These are phyloP conservation scores for Salix koriyanagi DNA, from an alignment of 345 rosid genomes.

Conservation along the genomic window DNA sequence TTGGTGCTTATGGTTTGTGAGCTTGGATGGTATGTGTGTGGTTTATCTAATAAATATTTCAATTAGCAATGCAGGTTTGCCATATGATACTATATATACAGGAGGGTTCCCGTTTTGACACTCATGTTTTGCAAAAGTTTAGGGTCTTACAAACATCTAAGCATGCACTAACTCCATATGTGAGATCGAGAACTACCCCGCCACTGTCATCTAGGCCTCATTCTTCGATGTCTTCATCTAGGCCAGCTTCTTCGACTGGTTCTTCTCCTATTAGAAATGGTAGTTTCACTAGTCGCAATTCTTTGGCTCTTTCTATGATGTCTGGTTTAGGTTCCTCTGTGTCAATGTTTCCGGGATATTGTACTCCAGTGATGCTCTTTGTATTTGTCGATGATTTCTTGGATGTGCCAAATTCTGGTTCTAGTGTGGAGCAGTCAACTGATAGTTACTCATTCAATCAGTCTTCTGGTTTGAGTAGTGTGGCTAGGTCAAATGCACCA, in stretches of 20 bases:
- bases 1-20: neutral
- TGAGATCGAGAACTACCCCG: constrained; percentile 44
- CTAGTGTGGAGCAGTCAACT: constrained; percentile 46
- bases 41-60: constrained; percentile 17
- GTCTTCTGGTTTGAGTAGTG: constrained; percentile 40
- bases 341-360: constrained; percentile 70
- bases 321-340: constrained; percentile 68
- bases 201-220: constrained; percentile 48
- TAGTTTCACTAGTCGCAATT: constrained; percentile 41
- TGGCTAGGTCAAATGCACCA: constrained; percentile 49
- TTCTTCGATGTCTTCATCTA: constrained; percentile 42
- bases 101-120: constrained; percentile 64
- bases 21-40: neutral
- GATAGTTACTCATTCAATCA: constrained; percentile 38
- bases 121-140: constrained; percentile 58
- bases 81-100: constrained; percentile 62
- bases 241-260: constrained; percentile 22
- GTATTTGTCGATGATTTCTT: constrained; percentile 66
- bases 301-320: constrained; percentile 59
- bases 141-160: constrained; percentile 78
- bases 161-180: constrained; percentile 53
- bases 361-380: constrained; percentile 71
- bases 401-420: constrained; percentile 34
- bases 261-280: constrained; percentile 52
- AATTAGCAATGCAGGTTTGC: constrained; percentile 72